A percentile compares a stretch with the other conserved stretches of the same genome.
Evolutionary conservation across 2,329 filamentous ascomycete species (phyloP).

Genomic region (Orbilia oligospora): DNA sequence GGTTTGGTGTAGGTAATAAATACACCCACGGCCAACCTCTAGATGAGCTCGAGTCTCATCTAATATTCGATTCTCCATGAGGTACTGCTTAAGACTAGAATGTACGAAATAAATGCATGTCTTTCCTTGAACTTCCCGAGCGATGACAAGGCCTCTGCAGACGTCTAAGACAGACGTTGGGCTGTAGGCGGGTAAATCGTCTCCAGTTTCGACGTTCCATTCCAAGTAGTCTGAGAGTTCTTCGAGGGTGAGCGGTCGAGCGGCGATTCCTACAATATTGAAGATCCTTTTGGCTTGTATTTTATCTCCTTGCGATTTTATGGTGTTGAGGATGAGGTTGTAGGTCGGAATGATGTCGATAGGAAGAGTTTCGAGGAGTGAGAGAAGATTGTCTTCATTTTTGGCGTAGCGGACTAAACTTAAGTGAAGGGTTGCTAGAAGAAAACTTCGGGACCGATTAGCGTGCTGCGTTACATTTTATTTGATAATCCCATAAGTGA

Average conservation of each 20-base stretch:
- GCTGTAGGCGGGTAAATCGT: constrained; percentile 20
- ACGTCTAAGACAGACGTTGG: constrained; percentile 16
- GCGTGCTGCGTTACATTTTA: neutral
- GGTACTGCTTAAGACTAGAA: constrained; percentile 12
- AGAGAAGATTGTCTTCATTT: constrained; percentile 11
- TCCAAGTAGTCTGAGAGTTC: constrained; percentile 18
- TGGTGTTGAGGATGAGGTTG: constrained; percentile 28
- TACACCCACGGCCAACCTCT: constrained; percentile 3
- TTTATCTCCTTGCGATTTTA: constrained; percentile 21
- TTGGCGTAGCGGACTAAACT: neutral
- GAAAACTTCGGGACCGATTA: constrained; percentile 9
- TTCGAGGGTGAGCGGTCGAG: constrained; percentile 1
- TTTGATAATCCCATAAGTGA: neutral
- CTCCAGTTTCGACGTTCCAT: constrained; percentile 1
- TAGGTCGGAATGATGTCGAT: neutral
- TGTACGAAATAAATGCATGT: constrained; percentile 13
- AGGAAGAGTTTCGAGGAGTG: constrained; percentile 17
- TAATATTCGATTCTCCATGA: constrained; percentile 9
- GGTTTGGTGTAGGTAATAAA: constrained; percentile 5
- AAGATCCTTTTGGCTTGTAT: constrained; percentile 18
- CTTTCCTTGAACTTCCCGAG: neutral
- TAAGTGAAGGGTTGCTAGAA: constrained; percentile 21
- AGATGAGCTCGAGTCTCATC: constrained; percentile 18
- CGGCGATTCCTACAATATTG: constrained; percentile 9
- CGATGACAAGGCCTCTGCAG: constrained; percentile 12